These are phyloP conservation scores for Debaryomyces tyrocola DNA, from an alignment of 805 yeast species.

Conservation along the genomic window DNA sequence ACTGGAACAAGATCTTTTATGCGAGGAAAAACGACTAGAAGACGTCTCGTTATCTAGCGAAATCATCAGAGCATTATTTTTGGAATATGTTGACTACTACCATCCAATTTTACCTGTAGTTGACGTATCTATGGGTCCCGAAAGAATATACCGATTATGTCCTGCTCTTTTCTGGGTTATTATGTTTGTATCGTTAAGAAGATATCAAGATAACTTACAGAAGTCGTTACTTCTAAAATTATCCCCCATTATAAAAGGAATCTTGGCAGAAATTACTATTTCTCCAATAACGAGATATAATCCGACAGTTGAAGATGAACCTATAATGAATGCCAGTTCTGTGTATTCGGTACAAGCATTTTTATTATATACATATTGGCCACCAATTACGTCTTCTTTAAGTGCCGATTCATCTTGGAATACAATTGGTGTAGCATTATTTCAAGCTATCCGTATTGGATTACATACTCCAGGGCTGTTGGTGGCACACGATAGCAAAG, in stretches of 20 bases:
- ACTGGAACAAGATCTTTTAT: conserved; percentile 34
- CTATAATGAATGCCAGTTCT: conserved; percentile 82
- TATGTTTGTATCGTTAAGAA: conserved; percentile 77
- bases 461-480: conserved; percentile 59
- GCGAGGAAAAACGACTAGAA: conserved; percentile 72
- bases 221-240: conserved; percentile 54
- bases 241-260: conserved; percentile 69
- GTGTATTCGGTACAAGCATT: conserved; percentile 95
- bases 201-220: conserved; percentile 42
- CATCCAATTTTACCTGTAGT: conserved; percentile 89
- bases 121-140: conserved; percentile 80
- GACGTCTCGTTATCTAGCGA: conserved; percentile 60
- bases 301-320: conserved; percentile 77
- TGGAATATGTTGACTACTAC: conserved; percentile 72
- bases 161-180: conserved; percentile 95
- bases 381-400: conserved; percentile 89
- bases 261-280: conserved; percentile 83
- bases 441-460: conserved; percentile 91
- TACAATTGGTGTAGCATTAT: conserved; percentile 88
- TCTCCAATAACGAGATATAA: conserved; percentile 85
- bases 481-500: conserved; percentile 46
- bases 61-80: conserved; percentile 60
- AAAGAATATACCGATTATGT: conserved; percentile 70
- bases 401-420: conserved; percentile 97
- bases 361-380: conserved; percentile 88